Percentiles rank a stretch among this genome's conserved stretches.
Conservation (phyloP, 257 asterid genomes). For the Forsythia suspensa region DNA sequence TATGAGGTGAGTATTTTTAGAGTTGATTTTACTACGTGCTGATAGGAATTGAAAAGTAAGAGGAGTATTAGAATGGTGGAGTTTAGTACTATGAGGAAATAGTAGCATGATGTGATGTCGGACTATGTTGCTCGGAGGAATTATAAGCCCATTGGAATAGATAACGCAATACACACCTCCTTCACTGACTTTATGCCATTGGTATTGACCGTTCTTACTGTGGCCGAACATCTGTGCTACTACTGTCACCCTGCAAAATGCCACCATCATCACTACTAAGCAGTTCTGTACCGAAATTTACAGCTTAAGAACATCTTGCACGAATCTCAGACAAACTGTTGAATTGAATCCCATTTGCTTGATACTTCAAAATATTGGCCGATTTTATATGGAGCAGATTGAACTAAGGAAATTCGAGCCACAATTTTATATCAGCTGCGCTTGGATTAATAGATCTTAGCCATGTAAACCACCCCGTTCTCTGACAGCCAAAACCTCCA, state of each 20-base stretch:
- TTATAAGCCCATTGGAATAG: neutral
- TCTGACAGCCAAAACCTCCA: neutral
- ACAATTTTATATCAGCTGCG: neutral
- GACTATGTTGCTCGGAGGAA: neutral
- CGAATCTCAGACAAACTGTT: neutral
- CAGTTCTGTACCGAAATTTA: neutral
- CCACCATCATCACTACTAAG: neutral
- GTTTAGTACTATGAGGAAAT: neutral
- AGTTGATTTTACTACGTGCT: neutral
- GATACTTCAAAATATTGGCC: neutral
- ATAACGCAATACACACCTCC: neutral
- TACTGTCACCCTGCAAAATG: neutral
- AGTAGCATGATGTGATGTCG: neutral
- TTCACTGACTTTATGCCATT: neutral
- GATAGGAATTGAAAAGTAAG: neutral
- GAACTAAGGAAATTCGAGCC: neutral
- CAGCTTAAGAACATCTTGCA: neutral
- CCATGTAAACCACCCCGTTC: neutral
- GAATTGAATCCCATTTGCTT: neutral
- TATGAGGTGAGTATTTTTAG: neutral
- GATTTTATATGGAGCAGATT: neutral
- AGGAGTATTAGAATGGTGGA: neutral
- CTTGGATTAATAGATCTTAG: neutral
- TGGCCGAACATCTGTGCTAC: neutral
- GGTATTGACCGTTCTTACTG: neutral